Conservation (phyloP, 2,329 filamentous ascomycete species). For the Nakataea oryzae region DNA sequence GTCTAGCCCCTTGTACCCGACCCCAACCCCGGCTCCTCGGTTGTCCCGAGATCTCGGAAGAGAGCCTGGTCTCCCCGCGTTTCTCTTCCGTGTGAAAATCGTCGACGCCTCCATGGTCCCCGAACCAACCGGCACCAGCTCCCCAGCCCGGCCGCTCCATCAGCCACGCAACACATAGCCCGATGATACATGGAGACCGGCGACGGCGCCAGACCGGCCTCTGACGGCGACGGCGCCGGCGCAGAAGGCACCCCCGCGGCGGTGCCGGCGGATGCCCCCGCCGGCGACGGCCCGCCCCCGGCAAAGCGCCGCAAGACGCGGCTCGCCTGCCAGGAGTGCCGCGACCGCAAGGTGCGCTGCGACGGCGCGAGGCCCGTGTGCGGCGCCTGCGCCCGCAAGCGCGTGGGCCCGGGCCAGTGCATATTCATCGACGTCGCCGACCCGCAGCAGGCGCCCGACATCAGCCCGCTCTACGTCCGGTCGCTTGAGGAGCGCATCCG, state of each 20-base stretch:
- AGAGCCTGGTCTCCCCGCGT: background rate
- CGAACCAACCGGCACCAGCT: background rate
- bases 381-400: conserved; percentile 1
- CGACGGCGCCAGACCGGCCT: too few relatives aligned
- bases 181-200: background rate
- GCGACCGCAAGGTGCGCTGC: conserved; percentile 5
- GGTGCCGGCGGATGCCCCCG: background rate
- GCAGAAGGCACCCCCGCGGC: background rate
- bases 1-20: background rate
- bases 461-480: conserved; percentile 2
- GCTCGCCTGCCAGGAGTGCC: conserved; percentile 4
- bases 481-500: conserved; percentile 5
- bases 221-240: too few relatives aligned
- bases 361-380: conserved; percentile 3
- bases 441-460: background rate
- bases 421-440: conserved; percentile 1
- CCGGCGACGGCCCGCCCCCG: background rate
- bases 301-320: conserved; percentile 5
- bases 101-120: background rate
- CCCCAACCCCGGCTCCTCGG: background rate
- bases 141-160: too few relatives aligned
- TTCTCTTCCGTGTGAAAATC: background rate
- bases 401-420: conserved; percentile 2
- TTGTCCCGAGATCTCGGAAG: background rate
- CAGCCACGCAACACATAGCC: background rate